These are phyloP conservation scores for Ustulina deusta DNA, from an alignment of 2,329 filamentous ascomycete genomes.

Conservation along the genomic window DNA sequence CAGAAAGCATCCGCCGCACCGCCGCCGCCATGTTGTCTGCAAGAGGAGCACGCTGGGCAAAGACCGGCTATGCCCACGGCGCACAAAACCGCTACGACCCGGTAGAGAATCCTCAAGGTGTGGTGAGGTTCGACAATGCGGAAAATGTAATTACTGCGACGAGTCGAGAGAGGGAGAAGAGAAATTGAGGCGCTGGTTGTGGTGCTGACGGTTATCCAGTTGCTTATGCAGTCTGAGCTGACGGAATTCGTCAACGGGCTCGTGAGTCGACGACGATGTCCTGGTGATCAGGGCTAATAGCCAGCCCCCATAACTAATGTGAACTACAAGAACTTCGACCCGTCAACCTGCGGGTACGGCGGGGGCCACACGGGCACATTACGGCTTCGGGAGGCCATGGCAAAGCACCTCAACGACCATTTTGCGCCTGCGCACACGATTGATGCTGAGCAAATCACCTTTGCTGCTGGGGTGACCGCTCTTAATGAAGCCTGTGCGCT, in stretches of 20 bases:
- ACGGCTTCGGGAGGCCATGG: constrained; percentile 43
- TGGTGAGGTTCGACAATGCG: constrained; percentile 39
- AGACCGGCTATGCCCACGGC: constrained; percentile 38
- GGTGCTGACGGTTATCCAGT: constrained; percentile 5
- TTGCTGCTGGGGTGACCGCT: constrained; percentile 43
- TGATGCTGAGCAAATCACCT: constrained; percentile 44
- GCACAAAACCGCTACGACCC: constrained; percentile 37
- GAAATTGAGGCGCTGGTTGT: constrained; percentile 2
- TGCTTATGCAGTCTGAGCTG: constrained; percentile 7
- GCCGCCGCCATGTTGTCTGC: constrained; percentile 38
- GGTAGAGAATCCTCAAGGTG: constrained; percentile 37
- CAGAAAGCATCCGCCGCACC: not conserved
- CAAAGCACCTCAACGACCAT: constrained; percentile 43
- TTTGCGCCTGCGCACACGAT: constrained; percentile 39
- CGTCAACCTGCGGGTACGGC: constrained; percentile 39
- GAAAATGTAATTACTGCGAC: constrained; percentile 37
- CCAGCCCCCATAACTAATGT: constrained; percentile 23
- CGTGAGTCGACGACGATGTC: constrained; percentile 3
- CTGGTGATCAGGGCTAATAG: not conserved
- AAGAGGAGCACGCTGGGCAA: constrained; percentile 41
- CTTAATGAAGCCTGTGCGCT: constrained; percentile 44
- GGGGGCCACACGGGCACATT: constrained; percentile 43
- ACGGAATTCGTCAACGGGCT: constrained; percentile 12
- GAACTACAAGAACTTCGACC: constrained; percentile 38
- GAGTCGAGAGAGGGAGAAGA: not conserved